Base-by-base conservation (phyloP, 257 asterid genomes). In the Solanum appendiculatum region DNA sequence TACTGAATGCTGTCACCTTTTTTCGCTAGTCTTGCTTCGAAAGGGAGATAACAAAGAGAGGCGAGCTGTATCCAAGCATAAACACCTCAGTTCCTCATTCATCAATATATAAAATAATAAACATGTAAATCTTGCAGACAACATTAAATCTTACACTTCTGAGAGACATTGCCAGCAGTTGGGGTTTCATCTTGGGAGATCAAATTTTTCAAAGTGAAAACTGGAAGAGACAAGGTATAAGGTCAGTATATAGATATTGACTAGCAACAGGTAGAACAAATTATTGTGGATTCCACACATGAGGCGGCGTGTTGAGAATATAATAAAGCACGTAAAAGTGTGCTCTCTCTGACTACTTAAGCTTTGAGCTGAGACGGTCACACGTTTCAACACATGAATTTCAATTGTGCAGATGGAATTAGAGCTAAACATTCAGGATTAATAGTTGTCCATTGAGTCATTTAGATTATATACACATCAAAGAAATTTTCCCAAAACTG, bases 1-100 rank as follows among this genome's bases (percentile, higher is more conserved):
- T 16, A 70, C 82, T 88, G 90, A 75, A 92, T 31, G 93, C 48
- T 40, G 92, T 91, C 91, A 82, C 90, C 89, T 93, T 94, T 94
- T 96, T 74, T 94, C 96, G 70, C 93, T 92, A 5, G 95, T 86
- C 93, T 95, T 97, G 92, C 92, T 86, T 86, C 97, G 93, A 34
- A 97, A 97, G 27, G 98, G 93, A 3, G 90, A 78, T 78, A 95
- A 89, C 86, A 97, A 91, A 85, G 99, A 97, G 93, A 97, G 96
- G 81, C 95, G 96, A 89, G 96, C 99, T 96, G 96, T 85, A 87
- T 77, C 27, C 87, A 89, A 83, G 39, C 0, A 6, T 5, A 87
- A 84, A 87, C 66, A 86, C 58, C 25, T 63, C 14, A 68, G 82
- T 21, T 34, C 63, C 23, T 23, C 40, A 7, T 70, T 80, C 84